A percentile compares a stretch with the other conserved stretches of the same genome.
phyloP scores from a whole-genome alignment of 495 filamentous ascomycete genomes.

The Annulohypoxylon maeteangense region DNA sequence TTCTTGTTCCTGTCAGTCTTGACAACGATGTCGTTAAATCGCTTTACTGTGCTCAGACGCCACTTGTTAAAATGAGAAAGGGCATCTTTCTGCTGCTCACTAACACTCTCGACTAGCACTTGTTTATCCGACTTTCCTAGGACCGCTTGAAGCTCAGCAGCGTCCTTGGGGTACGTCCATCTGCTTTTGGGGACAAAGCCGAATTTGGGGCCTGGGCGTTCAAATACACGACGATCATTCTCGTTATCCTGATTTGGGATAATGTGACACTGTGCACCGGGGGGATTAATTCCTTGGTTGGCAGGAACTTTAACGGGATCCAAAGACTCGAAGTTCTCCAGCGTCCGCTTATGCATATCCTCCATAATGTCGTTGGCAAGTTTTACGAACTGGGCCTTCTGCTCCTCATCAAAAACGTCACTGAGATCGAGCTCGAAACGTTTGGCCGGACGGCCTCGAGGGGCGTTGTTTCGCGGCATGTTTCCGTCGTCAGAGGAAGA shows the following conservation, averaged over 20 bases:
- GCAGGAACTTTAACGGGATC: conserved; percentile 24
- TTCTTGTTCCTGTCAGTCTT: conserved; percentile 45
- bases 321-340: conserved; percentile 57
- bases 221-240: conserved; percentile 41
- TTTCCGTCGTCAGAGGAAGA: conserved; percentile 41
- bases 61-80: conserved; percentile 58
- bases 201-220: conserved; percentile 1
- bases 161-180: conserved; percentile 26
- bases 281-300: conserved; percentile 39
- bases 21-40: conserved; percentile 56
- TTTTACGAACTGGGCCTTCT: conserved; percentile 38
- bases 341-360: conserved; percentile 59
- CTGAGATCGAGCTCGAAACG: conserved; percentile 39
- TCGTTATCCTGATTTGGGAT: conserved; percentile 42
- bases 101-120: conserved; percentile 45
- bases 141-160: conserved; percentile 22
- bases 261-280: conserved; percentile 18
- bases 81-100: conserved; percentile 57
- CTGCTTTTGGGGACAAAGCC: background rate
- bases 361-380: conserved; percentile 59
- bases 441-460: conserved; percentile 21
- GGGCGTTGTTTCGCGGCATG: conserved; percentile 31
- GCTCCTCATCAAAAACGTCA: conserved; percentile 30
- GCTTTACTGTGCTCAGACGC: conserved; percentile 51
- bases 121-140: conserved; percentile 43